Evolutionary conservation across 495 filamentous ascomycete species (phyloP), one percentile per base, ranked within the genome.

Genomic region (Talaromyces adpressus): DNA sequence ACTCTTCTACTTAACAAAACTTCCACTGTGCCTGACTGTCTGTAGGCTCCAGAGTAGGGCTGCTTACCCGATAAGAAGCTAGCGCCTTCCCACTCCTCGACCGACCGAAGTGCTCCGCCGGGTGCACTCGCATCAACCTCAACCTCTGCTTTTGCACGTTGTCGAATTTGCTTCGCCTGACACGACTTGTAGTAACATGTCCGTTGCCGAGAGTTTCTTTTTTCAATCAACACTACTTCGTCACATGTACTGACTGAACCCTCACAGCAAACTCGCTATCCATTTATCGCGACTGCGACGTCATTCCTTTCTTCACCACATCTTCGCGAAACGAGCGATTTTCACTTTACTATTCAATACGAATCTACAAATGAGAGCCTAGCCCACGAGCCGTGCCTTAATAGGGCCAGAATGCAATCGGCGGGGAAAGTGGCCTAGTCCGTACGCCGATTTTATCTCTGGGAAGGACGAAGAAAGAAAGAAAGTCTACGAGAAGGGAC

Each of bases 41-140:
- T 54, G 11, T 16, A 29, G 45, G 45, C 41, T 47, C 16, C 41
- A 47, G 41, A 47, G 41, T 47, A 47, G 41, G 41, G 41, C 16
- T 18, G 20, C 18, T 36, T 53, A 51, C 60, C 60, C 25, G n/a
- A 62, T 62, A 41, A 32, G 47, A 23, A 29, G 11, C 27, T 62
- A 62, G 60, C 45, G 41, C 20, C 25, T 56, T 56, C 27, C 27
- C 49, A 6, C 49, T 53, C 49, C 18, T 20, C 23, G 49, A 53
- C 49, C 52, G 27, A 56, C 52, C 52, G 52, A 56, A 53, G 9
- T 27, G 22, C n/a, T 29, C 52, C 52, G 52, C 52, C 12, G 23
- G 16, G 30, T 22, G 20, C 7, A 4, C 11, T 56, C 52, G 22
- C 22, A 56, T 25, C 23, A 56, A 56, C 52, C 52, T 56, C 52